Evolutionary conservation across 768 basidiomycete species (phyloP), one percentile per base, ranked within the genome.

Genomic region (Rhodocollybia butyracea): DNA sequence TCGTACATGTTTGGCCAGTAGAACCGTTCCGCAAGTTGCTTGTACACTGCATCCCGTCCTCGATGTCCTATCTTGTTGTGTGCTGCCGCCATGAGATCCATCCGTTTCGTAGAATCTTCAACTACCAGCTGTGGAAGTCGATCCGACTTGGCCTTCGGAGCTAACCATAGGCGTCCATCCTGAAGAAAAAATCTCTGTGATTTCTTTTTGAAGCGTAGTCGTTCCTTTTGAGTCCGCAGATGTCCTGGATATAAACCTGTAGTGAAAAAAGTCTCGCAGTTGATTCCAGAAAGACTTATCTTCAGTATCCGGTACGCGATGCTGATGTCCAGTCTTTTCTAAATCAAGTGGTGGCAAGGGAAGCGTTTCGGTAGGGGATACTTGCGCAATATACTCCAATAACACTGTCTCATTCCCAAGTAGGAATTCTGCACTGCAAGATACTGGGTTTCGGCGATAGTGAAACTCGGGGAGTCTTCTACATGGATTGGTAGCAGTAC

Each of bases 21-120:
- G n/a, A n/a, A n/a, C n/a, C n/a, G n/a, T n/a, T n/a, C n/a, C n/a
- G n/a, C n/a, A n/a, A n/a, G n/a, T n/a, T n/a, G n/a, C n/a, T n/a
- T n/a, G n/a, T n/a, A n/a, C n/a, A n/a, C n/a, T n/a, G n/a, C n/a
- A n/a, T n/a, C n/a, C n/a, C n/a, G n/a, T n/a, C n/a, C n/a, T n/a
- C n/a, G n/a, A n/a, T n/a, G n/a, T n/a, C 71, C 71, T 0, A 56
- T 46, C 3, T 59, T 43, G 27, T 69, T 63, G 32, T 74, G 71
- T 0, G 66, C 69, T 7, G 60, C 34, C 0, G 53, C 56, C 19
- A 71, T 51, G 0, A 72, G 43, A 5, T 59, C 56, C 1, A 50
- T n/a, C 13, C 64, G 56, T 1, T 8, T 43, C 7, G 7, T 19
- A 0, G 22, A 0, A 12, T 65, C 54, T 11, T 54, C 51, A 13